Conservation (phyloP, 2,329 filamentous ascomycete genomes). For the Ophiostoma australiae region DNA sequence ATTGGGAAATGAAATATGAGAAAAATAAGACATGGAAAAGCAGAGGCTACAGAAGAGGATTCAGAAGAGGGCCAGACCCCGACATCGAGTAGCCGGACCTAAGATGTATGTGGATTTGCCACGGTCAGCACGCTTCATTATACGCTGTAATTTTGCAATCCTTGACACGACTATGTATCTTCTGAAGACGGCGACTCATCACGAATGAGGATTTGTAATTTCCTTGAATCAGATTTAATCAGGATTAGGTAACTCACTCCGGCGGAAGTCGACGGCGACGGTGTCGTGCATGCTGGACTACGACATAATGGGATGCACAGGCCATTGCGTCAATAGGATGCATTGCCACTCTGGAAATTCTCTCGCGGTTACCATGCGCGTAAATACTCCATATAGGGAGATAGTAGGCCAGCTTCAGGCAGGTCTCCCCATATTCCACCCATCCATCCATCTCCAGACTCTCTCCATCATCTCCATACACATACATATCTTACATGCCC, state of each 20-base stretch:
- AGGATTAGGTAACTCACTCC: background rate
- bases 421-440: slow-evolving; percentile 1
- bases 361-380: background rate
- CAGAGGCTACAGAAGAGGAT: too few species aligned
- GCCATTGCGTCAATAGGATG: background rate
- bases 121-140: background rate
- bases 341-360: background rate
- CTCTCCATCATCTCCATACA: slow-evolving; percentile 3
- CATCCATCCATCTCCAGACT: background rate
- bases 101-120: background rate
- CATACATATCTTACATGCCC: background rate
- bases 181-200: too few species aligned
- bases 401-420: background rate
- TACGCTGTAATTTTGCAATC: background rate
- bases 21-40: background rate
- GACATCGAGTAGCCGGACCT: background rate
- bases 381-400: background rate
- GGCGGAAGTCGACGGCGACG: background rate
- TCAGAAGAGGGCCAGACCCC: background rate
- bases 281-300: slow-evolving; percentile 2
- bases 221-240: background rate
- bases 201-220: background rate
- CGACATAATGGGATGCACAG: background rate
- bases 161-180: background rate
- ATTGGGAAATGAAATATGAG: background rate